Evolutionary conservation across 371 early-diverging fungal species (phyloP).

Genomic region (Actinomortierella wolfii): DNA sequence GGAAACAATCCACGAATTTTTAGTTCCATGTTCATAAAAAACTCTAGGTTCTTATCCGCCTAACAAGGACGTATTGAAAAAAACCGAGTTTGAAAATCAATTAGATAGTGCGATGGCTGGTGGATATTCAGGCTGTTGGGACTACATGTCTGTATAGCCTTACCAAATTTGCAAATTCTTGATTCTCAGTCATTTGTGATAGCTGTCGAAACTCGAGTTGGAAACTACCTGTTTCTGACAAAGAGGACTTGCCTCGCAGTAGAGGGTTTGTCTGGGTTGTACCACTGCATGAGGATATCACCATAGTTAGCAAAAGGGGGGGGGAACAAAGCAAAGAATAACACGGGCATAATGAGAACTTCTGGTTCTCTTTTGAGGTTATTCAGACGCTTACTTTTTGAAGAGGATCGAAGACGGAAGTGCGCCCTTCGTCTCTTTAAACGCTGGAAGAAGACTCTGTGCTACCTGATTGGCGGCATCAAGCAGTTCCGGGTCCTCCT

Average conservation of each 20-base stretch:
- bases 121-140: no score
- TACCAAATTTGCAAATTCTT: slow-evolving; percentile 47
- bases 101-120: no score
- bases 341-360: not conserved
- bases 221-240: slow-evolving; percentile 85
- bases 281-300: slow-evolving; percentile 11
- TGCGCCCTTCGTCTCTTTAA: slow-evolving; percentile 5
- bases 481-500: slow-evolving; percentile 47
- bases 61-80: slow-evolving; percentile 24
- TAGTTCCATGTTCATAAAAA: slow-evolving; percentile 44
- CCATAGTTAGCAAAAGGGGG: not conserved
- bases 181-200: slow-evolving; percentile 66
- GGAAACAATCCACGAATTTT: slow-evolving; percentile 60
- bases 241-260: slow-evolving; percentile 11
- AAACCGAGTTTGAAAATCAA: no score
- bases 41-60: slow-evolving; percentile 55
- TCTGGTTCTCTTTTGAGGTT: no score
- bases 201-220: slow-evolving; percentile 85
- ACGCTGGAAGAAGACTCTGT: slow-evolving; percentile 12
- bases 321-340: not conserved
- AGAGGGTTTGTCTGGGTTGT: not conserved
- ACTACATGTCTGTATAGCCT: not conserved
- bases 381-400: slow-evolving; percentile 12
- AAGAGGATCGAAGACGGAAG: slow-evolving; percentile 7
- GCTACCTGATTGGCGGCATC: slow-evolving; percentile 46